Base-by-base conservation (phyloP, 345 rosid genomes). In the Kernera saxatilis region DNA sequence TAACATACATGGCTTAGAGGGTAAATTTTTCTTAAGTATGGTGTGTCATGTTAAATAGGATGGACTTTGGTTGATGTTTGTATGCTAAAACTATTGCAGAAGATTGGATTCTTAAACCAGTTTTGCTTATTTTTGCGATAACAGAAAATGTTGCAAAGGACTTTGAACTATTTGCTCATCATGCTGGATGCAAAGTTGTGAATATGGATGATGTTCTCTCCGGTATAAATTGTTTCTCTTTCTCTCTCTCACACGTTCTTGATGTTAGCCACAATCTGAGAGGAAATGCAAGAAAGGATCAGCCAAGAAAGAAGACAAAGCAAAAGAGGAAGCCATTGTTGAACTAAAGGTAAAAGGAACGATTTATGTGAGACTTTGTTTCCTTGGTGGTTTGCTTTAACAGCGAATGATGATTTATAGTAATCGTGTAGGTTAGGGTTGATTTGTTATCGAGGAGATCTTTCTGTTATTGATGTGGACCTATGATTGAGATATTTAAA, bases 171-270 rank as follows among this genome's bases (percentile, higher is more conserved):
- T 91, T 91, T 78, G 91, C 96, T 27, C 99, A 83, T 67, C 99
- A 93, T 67, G 95, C 88, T 63, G 90, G 96, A 58, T 95, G 97
- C 48, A 93, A 91, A 79, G 72, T 85, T 64, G 95, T 89, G 39
- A 89, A 84, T 67, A 86, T 82, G 83, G 93, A 91, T 33, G 97
- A 93, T 72, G 96, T 91, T 64, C 88, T 91, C 69, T 80, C 93
- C 13, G 87, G 98, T 91, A 77, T 77, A 44, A 17, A 67, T 10
- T n/a, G 8, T 19, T 15, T 53, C 39, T 30, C 10, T n/a, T n/a
- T 26, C 18, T n/a, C 21, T 29, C 54, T 11, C 13, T 3, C 25
- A 8, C 5, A 21, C 8, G 0, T 17, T 32, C 14, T 13, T 5
- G 5, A 14, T 32, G 19, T 6, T 51, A 84, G 66, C 91, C 89